Evolutionary conservation across 805 yeast species (phyloP).

Genomic region (Saturnispora kantuleensis): DNA sequence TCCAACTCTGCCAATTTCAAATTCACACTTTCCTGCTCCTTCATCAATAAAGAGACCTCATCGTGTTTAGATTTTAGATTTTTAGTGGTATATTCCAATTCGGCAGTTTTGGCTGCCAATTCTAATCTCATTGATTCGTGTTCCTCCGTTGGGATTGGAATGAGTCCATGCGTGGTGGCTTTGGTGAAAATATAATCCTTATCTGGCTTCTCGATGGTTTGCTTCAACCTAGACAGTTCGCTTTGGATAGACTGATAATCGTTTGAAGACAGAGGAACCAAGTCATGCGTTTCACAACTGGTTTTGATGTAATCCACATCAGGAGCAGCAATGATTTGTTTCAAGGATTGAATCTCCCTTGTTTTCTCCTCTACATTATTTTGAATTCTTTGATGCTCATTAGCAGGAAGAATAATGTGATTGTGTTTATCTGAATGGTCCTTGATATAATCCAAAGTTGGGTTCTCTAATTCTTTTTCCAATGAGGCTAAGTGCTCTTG

Average conservation of each 20-base stretch:
- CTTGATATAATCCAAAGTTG: conserved; percentile 1
- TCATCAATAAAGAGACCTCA: conserved; percentile 2
- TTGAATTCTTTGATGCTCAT: not conserved
- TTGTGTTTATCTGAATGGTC: not conserved
- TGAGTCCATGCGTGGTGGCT: conserved; percentile 22
- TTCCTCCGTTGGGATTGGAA: conserved; percentile 18
- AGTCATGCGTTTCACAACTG: too few species aligned
- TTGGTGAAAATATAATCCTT: conserved; percentile 22
- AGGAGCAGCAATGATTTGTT: not conserved
- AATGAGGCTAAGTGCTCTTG: not conserved
- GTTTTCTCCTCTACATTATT: too few species aligned
- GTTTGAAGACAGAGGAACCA: too few species aligned
- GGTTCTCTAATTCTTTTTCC: not conserved
- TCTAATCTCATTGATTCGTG: conserved; percentile 12
- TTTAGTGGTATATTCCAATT: not conserved
- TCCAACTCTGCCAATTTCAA: conserved; percentile 2
- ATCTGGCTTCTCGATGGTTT: conserved; percentile 24
- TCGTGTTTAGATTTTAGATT: not conserved
- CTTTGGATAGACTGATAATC: not conserved
- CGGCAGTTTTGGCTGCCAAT: conserved; percentile 2
- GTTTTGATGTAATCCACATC: not conserved
- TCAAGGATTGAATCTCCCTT: too few species aligned
- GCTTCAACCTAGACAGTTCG: conserved; percentile 8
- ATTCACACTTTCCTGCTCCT: not conserved
- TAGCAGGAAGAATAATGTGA: not conserved